These are phyloP conservation scores for Aspergillus sojae DNA, from an alignment of 2,329 filamentous ascomycete species.

Conservation along the genomic window DNA sequence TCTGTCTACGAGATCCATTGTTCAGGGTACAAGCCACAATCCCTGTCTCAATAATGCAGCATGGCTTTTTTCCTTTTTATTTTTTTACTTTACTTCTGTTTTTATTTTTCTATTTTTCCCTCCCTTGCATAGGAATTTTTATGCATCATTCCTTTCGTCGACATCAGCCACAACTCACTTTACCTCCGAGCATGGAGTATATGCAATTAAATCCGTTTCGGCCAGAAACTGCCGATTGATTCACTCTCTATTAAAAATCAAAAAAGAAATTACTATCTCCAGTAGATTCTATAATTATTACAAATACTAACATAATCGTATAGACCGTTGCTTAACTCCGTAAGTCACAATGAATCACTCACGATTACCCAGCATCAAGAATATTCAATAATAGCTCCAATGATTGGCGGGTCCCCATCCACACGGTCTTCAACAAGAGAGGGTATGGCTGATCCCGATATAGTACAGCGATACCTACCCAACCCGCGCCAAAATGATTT, in stretches of 20 bases:
- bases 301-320: not conserved
- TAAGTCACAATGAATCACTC: not conserved
- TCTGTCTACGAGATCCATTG: not conserved
- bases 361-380: not conserved
- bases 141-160: not conserved
- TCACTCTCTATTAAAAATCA: not conserved
- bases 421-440: not conserved
- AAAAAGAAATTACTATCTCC: not conserved
- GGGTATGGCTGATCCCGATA: not conserved
- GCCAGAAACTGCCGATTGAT: not conserved
- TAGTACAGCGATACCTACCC: not conserved
- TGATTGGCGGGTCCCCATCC: not conserved
- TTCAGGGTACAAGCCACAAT: conserved; percentile 4
- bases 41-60: conserved; percentile 8
- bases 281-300: not conserved
- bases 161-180: conserved; percentile 6
- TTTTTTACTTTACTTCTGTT: not conserved
- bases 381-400: conserved; percentile 5
- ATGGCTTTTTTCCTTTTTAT: not conserved
- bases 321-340: not conserved
- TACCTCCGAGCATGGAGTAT: conserved; percentile 5
- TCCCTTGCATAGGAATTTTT: not conserved
- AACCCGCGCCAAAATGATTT: not conserved
- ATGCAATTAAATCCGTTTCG: conserved; percentile 3
- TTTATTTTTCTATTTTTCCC: not conserved